Evolutionary conservation across 495 filamentous ascomycete genomes (phyloP), one percentile per base, ranked within the genome.

Genomic region (Thermochaetoides thermophila): DNA sequence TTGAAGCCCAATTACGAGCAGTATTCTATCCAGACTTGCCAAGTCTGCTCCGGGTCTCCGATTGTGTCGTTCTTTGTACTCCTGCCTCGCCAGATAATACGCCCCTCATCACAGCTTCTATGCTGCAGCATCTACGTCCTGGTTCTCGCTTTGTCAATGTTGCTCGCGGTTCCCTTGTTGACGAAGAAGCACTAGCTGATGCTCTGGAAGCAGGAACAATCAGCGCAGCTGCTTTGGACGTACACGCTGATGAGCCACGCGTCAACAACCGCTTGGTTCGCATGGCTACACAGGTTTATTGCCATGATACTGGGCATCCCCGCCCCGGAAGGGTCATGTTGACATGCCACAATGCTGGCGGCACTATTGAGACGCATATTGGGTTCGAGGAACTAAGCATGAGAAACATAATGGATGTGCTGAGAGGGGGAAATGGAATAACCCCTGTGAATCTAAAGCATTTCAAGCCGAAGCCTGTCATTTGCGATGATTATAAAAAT

Each of bases 301-400:
- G 43, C 0, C 28, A 42, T 9, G 39, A 38, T 2, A 34, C 17
- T 20, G 22, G 16, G 11, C 27, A 39, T 5, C 50, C 48, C n/a
- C 47, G 41, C 2, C 42, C 30, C 2, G 37, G 37, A 1, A 23
- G 45, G 32, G 78, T 77, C 1, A 69, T 76, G 55, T 49, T 81
- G 40, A 67, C 76, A 32, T 64, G 66, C 13, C 78, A 84, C 50
- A 82, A 80, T 47, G 81, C 78, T 6, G 78, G 79, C 7, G 76
- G 73, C 3, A 75, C 73, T 13, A 52, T 84, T 21, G 77, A 84
- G 53, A 76, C 74, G 32, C 74, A 79, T 43, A 57, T 70, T 12
- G 76, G 75, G 5, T 84, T 84, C 48, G 80, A 86, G 60, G 62
- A 69, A 46, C 42, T 83, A 47, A 71, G 68, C 17, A 81, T 84